Conservation (phyloP, 75 land plant species). For the Selaginella moellendorffii region DNA sequence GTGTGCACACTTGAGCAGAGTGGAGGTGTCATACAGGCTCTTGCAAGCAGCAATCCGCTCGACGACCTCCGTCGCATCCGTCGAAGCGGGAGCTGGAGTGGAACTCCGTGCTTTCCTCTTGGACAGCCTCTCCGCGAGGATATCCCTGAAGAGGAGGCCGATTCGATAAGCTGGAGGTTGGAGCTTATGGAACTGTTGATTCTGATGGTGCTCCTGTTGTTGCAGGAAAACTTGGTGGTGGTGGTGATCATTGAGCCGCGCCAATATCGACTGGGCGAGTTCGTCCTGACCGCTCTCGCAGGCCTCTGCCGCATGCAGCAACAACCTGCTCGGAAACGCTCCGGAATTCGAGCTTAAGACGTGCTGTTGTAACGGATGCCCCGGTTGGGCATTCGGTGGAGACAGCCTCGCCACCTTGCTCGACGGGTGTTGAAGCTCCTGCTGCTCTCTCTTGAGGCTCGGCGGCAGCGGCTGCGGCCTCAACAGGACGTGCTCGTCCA, state of each 20-base stretch:
- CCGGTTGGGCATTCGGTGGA: not conserved
- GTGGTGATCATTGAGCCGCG: conserved; percentile 81
- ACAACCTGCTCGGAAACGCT: conserved; percentile 22
- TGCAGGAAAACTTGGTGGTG: conserved; percentile 19
- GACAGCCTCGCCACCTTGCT: not conserved
- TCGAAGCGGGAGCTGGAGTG: no score
- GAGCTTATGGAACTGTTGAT: not conserved
- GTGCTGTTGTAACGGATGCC: not conserved
- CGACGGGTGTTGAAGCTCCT: not conserved
- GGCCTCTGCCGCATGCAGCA: conserved; percentile 45
- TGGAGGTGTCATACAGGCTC: conserved; percentile 51
- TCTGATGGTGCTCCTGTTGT: not conserved
- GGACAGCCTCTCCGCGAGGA: not conserved
- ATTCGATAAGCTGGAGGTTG: not conserved
- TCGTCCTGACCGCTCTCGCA: conserved; percentile 36
- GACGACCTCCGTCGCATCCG: conserved; percentile 28
- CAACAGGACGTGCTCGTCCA: no score
- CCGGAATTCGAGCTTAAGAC: not conserved
- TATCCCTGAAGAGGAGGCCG: not conserved
- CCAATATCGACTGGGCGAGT: conserved; percentile 57
- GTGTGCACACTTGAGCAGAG: conserved; percentile 55
- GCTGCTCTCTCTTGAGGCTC: not conserved
- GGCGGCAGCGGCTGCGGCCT: not conserved
- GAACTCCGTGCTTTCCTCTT: not conserved
- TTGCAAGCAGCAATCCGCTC: conserved; percentile 49